phyloP scores from a whole-genome alignment of 495 filamentous ascomycete genomes.

The Melanomma pulvis-pyrius region DNA sequence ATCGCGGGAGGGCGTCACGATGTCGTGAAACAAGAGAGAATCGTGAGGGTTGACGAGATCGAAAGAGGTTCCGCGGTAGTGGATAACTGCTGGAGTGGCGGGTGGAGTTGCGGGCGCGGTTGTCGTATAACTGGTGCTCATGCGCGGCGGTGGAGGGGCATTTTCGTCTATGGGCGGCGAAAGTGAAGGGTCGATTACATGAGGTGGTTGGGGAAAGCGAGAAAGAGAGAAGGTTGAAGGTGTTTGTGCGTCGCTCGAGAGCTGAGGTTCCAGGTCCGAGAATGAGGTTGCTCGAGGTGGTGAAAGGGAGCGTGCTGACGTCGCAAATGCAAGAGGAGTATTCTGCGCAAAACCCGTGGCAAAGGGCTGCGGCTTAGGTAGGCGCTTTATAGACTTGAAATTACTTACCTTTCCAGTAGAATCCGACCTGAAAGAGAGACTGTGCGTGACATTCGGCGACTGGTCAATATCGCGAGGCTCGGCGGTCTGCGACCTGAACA shows the following conservation, averaged over 20 bases:
- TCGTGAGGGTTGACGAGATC: conserved; percentile 43
- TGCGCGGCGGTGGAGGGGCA: conserved; percentile 5
- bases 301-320: conserved; percentile 13
- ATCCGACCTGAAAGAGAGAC: conserved; percentile 7
- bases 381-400: conserved; percentile 35
- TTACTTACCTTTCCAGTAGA: conserved; percentile 17
- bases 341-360: not conserved
- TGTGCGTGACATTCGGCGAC: not conserved
- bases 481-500: conserved; percentile 23
- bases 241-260: conserved; percentile 16
- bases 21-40: conserved; percentile 35
- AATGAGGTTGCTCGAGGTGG: conserved; percentile 9
- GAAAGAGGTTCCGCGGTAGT: conserved; percentile 42
- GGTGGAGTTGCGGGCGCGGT: conserved; percentile 34
- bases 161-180: conserved; percentile 21
- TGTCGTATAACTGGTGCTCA: conserved; percentile 24
- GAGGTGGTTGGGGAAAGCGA: conserved; percentile 35
- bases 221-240: conserved; percentile 37
- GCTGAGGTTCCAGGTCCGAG: conserved; percentile 11
- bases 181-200: conserved; percentile 13
- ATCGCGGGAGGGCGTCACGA: conserved; percentile 40
- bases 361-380: conserved; percentile 23
- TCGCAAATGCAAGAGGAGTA: conserved; percentile 3
- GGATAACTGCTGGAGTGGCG: conserved; percentile 36
- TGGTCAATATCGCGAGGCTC: conserved; percentile 6